phyloP scores from a whole-genome alignment of 2,329 filamentous ascomycete species.

The Westerdykella sp. region DNA sequence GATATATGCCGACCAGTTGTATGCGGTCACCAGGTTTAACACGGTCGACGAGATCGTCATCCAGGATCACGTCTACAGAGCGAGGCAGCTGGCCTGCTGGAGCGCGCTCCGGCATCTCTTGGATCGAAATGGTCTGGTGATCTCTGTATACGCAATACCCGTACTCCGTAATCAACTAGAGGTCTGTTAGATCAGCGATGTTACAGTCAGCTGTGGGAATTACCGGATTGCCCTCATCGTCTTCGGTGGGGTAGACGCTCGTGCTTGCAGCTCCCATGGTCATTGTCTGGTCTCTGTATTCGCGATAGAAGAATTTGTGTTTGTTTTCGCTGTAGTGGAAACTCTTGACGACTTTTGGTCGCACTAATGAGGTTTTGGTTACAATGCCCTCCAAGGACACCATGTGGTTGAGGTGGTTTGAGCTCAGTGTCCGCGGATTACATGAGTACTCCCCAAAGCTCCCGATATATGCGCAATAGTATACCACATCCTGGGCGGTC shows the following conservation, averaged over 20 bases:
- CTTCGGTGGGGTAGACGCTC: slow-evolving; percentile 89
- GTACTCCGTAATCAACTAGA: slow-evolving; percentile 78
- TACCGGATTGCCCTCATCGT: slow-evolving; percentile 82
- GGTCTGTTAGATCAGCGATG: neutral
- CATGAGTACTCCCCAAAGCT: slow-evolving; percentile 93
- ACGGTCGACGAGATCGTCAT: slow-evolving; percentile 91
- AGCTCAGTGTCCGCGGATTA: slow-evolving; percentile 88
- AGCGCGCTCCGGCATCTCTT: slow-evolving; percentile 97
- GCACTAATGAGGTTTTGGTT: slow-evolving; percentile 88
- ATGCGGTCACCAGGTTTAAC: slow-evolving; percentile 95
- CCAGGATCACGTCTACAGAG: slow-evolving; percentile 91
- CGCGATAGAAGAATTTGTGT: slow-evolving; percentile 78
- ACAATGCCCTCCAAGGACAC: slow-evolving; percentile 96
- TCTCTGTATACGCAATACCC: slow-evolving; percentile 93
- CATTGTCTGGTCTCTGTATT: slow-evolving; percentile 97
- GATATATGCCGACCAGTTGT: slow-evolving; percentile 92
- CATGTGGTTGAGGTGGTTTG: slow-evolving; percentile 89
- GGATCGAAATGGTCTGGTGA: slow-evolving; percentile 95
- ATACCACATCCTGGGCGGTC: slow-evolving; percentile 67
- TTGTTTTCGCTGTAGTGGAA: slow-evolving; percentile 91
- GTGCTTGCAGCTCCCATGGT: slow-evolving; percentile 77
- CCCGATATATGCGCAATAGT: slow-evolving; percentile 95
- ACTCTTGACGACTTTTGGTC: slow-evolving; percentile 96
- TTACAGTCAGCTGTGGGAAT: slow-evolving; percentile 9
- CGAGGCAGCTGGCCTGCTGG: slow-evolving; percentile 92